Evolutionary conservation across 139 green algal genomes (phyloP).

Genomic region (Haematococcus lacustris): DNA sequence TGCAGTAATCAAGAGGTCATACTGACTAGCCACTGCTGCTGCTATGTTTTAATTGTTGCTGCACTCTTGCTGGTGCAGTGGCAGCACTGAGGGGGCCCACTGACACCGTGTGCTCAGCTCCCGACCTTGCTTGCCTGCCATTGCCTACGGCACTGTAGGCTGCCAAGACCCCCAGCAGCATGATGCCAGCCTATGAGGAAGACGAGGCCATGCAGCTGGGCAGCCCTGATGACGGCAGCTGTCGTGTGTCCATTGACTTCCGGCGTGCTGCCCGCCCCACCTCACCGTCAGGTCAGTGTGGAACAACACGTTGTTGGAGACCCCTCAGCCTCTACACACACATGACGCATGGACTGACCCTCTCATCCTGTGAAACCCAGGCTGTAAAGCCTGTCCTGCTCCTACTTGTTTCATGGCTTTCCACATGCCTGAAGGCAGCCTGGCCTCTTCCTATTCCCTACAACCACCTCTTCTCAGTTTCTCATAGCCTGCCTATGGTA

Average conservation of each 20-base stretch:
- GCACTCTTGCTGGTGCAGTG: background rate
- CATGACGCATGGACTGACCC: background rate
- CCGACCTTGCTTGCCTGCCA: background rate
- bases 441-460: too few species aligned
- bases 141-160: background rate
- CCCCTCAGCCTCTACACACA: background rate
- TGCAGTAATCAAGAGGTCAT: background rate
- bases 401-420: background rate
- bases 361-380: background rate
- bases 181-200: background rate
- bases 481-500: too few species aligned
- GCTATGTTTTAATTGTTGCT: background rate
- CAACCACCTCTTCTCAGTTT: too few species aligned
- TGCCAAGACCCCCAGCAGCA: background rate
- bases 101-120: background rate
- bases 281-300: background rate
- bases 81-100: background rate
- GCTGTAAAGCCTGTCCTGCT: background rate
- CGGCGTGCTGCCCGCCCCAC: background rate
- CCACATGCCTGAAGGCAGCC: background rate
- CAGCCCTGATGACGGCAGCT: constrained; percentile 3
- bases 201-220: background rate
- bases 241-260: background rate
- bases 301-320: background rate
- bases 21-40: background rate